Conservation (phyloP, 2,329 filamentous ascomycete species). For the Pseudogymnoascus sp. region DNA sequence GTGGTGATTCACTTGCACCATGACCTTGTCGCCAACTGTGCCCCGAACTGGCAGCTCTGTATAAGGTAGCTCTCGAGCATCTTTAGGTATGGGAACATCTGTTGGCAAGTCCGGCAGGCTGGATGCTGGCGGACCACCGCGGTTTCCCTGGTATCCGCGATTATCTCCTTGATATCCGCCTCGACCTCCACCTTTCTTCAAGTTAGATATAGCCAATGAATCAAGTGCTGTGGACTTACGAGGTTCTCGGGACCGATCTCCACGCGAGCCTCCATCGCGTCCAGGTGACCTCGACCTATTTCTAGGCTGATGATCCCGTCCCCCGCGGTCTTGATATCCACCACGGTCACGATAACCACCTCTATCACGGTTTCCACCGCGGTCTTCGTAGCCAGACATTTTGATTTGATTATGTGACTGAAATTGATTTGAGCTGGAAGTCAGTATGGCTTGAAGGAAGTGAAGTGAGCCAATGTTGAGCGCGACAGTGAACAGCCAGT, state of each 20-base stretch:
- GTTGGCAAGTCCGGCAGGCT: conserved; percentile 4
- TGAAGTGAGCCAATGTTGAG: neutral
- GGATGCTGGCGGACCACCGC: conserved; percentile 6
- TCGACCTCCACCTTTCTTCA: neutral
- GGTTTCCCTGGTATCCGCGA: conserved; percentile 13
- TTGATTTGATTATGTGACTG: neutral
- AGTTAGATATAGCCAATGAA: neutral
- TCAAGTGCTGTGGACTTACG: neutral
- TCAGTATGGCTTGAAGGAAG: neutral
- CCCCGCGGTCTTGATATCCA: neutral
- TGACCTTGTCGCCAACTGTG: neutral
- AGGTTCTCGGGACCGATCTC: neutral
- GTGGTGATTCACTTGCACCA: conserved; percentile 6
- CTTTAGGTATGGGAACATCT: conserved; percentile 2
- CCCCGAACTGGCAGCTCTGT: neutral
- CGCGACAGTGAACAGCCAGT: no score
- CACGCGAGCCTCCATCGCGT: neutral
- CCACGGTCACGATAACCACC: neutral
- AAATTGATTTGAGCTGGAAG: neutral
- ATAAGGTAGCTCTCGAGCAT: neutral
- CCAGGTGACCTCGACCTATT: neutral
- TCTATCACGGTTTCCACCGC: neutral
- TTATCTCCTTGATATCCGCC: conserved; percentile 15
- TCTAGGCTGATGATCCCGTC: neutral
- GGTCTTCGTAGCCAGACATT: neutral